Percentiles rank a stretch among this genome's conserved stretches.
Conservation (phyloP, 225 moss, liverwort and hornwort genomes). For the Pseudisothecium myosuroides region DNA sequence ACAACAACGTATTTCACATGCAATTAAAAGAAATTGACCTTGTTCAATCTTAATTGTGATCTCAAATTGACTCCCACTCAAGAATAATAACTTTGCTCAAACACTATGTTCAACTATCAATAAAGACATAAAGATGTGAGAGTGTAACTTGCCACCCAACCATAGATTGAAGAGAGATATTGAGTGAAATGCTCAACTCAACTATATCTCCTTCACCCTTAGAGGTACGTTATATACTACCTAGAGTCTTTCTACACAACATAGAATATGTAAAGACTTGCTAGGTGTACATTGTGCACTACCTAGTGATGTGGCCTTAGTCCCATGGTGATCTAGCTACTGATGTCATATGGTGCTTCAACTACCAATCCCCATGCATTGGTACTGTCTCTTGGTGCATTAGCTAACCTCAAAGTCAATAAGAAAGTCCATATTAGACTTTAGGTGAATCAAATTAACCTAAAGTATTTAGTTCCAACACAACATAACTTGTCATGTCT, state of each 20-base stretch:
- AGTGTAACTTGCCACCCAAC: neutral
- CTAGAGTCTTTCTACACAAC: neutral
- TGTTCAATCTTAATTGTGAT: neutral
- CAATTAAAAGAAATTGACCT: neutral
- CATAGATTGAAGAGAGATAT: neutral
- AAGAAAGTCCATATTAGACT: too few relatives aligned
- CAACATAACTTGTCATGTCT: neutral
- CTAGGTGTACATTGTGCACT: neutral
- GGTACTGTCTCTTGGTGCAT: neutral
- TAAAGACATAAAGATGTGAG: neutral
- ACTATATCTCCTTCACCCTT: neutral
- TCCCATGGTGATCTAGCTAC: neutral
- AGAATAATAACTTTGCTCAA: too few relatives aligned
- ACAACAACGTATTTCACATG: fast-evolving
- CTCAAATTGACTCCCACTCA: neutral
- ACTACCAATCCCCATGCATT: neutral
- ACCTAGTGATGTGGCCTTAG: too few relatives aligned
- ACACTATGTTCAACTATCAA: neutral
- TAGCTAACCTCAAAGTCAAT: neutral
- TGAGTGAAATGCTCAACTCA: neutral
- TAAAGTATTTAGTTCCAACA: too few relatives aligned
- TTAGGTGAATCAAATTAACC: neutral
- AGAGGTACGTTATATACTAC: neutral
- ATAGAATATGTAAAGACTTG: neutral
- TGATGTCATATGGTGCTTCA: neutral